Conservation (phyloP, 352 stramenopile genomes). For the Blastocystis sp. region DNA sequence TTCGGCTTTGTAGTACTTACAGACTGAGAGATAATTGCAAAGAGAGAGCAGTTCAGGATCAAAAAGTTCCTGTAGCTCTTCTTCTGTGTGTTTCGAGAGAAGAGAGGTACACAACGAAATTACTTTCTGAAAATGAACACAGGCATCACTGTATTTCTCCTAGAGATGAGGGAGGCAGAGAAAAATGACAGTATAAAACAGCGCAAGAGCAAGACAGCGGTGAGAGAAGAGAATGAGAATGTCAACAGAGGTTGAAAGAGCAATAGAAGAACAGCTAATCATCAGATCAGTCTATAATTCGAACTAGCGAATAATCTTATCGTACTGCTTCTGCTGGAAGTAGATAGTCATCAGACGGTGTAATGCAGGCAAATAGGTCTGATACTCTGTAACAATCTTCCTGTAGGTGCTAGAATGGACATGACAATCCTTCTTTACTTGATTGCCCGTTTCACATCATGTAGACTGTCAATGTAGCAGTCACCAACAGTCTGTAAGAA, state of each 20-base stretch:
- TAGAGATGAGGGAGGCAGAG: neutral
- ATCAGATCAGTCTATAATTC: too few relatives aligned
- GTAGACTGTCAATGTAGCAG: neutral
- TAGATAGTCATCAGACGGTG: too few relatives aligned
- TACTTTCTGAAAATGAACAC: neutral
- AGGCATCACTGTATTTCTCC: neutral
- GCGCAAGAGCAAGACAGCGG: neutral
- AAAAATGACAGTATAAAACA: neutral
- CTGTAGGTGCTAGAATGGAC: neutral
- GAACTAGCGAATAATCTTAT: too few relatives aligned
- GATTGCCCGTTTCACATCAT: neutral
- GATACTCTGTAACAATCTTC: neutral
- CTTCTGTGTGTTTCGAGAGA: neutral
- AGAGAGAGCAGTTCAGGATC: neutral
- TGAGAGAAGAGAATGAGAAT: neutral
- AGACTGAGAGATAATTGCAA: neutral
- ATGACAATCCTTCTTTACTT: neutral
- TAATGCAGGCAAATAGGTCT: too few relatives aligned
- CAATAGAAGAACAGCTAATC: too few relatives aligned
- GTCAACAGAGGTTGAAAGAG: neutral
- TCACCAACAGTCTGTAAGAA: neutral
- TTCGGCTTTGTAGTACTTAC: neutral
- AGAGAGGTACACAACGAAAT: neutral
- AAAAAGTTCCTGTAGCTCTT: neutral
- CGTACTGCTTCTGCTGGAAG: too few relatives aligned